A percentile compares a stretch with the other conserved stretches of the same genome.
Evolutionary conservation across 192 early-diverging fungal species (phyloP).

Genomic region (Coemansia sp.): DNA sequence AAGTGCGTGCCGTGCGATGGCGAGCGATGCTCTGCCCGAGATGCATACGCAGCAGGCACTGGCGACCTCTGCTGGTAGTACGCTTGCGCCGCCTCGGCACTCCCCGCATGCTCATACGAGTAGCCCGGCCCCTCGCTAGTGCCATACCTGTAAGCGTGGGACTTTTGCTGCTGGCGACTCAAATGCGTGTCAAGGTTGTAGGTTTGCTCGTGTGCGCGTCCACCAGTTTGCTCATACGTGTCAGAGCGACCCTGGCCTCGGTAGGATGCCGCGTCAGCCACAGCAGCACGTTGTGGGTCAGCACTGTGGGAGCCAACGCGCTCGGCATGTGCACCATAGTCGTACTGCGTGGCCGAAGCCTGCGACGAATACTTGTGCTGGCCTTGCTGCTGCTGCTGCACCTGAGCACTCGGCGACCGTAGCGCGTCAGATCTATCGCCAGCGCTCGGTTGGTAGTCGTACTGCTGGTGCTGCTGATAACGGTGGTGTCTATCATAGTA

Average conservation of each 20-base stretch:
- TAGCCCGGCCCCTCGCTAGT: slow-evolving; percentile 2
- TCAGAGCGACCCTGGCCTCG: not conserved
- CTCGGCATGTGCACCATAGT: slow-evolving; percentile 14
- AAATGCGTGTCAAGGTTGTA: slow-evolving; percentile 5
- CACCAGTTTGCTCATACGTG: not conserved
- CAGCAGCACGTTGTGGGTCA: slow-evolving; percentile 2
- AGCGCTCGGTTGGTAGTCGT: slow-evolving; percentile 20
- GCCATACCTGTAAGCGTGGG: slow-evolving; percentile 13
- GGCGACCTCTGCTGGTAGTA: slow-evolving; percentile 18
- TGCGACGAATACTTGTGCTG: slow-evolving; percentile 23
- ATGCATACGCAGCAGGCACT: slow-evolving; percentile 8
- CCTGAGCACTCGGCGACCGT: slow-evolving; percentile 19
- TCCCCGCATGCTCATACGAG: slow-evolving; percentile 14
- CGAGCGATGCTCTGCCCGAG: slow-evolving; percentile 28
- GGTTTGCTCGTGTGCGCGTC: not conserved
- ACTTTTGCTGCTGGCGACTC: slow-evolving; percentile 3
- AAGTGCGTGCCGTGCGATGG: slow-evolving; percentile 18
- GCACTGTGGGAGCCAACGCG: not conserved
- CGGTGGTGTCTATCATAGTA: slow-evolving; percentile 6
- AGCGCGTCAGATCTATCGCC: slow-evolving; percentile 8
- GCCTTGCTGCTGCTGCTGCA: slow-evolving; percentile 15
- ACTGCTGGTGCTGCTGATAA: slow-evolving; percentile 3
- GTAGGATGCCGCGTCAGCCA: slow-evolving; percentile 3
- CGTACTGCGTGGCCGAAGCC: slow-evolving; percentile 7
- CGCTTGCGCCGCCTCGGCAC: slow-evolving; percentile 2